Conservation (phyloP, 108 stramenopile species). For the Halocafeteria seosinensis region DNA sequence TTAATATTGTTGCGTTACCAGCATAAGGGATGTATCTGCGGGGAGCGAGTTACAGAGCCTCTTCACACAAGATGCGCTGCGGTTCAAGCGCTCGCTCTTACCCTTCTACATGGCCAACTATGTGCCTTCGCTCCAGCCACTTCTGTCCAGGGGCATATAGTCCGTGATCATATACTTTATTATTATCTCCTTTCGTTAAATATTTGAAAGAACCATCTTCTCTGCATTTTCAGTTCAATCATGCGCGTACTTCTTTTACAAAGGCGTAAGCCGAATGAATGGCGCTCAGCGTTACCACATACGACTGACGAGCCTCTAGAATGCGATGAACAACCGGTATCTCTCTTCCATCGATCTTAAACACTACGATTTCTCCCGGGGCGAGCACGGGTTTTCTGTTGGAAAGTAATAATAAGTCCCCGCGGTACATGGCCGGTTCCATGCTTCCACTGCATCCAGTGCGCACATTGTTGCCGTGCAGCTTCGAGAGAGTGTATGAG, state of each 20-base stretch:
- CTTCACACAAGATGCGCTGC: not conserved
- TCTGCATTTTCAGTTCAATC: conserved; percentile 5
- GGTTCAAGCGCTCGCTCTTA: not conserved
- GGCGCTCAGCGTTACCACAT: no score
- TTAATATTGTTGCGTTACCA: conserved; percentile 94
- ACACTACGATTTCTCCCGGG: conserved; percentile 95
- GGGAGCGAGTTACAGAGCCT: not conserved
- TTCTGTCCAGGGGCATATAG: conserved; percentile 95
- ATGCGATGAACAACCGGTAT: conserved; percentile 99
- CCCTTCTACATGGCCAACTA: conserved; percentile 71
- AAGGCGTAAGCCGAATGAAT: no score
- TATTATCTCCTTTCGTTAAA: conserved; percentile 98
- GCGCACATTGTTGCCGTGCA: not conserved
- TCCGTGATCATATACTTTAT: conserved; percentile 91
- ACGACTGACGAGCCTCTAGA: conserved; percentile 53
- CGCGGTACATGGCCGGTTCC: conserved; percentile 97
- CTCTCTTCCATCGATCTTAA: conserved; percentile 97
- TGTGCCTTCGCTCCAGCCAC: conserved; percentile 90
- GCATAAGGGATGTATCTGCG: conserved; percentile 74
- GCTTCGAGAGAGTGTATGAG: not conserved
- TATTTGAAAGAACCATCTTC: conserved; percentile 57
- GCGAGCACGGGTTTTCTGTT: conserved; percentile 73
- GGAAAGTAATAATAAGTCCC: conserved; percentile 94
- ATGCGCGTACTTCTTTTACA: no score
- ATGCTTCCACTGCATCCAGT: conserved; percentile 54